Evolutionary conservation across 1,284 basidiomycete genomes (phyloP), one percentile per base, ranked within the genome.

Genomic region (Bjerkandera adusta): DNA sequence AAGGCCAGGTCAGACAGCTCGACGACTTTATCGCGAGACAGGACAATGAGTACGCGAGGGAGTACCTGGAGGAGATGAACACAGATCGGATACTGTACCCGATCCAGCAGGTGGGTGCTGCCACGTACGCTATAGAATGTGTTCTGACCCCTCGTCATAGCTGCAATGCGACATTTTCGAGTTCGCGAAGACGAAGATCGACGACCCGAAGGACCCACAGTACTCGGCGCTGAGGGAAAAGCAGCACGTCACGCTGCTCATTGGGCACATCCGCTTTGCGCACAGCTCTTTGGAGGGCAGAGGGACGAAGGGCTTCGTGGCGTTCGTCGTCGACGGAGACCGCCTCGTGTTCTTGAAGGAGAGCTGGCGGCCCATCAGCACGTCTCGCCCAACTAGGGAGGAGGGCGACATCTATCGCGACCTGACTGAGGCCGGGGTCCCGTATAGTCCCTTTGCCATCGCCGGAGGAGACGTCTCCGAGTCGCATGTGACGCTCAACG

Each of bases 301-400:
- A 34, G 46, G 18, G 8, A 48, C 46, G 8, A 42, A 30, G 13
- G 46, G 39, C 7, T 48, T 27, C 33, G n/a, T 43, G 15, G 34
- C 33, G 13, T 48, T 22, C 40, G 29, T 16, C 24, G 33, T 24
- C 3, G 8, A 33, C 20, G 11, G 15, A 10, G 3, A n/a, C 7
- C 15, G 33, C 15, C 32, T 37, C 11, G 33, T n/a, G 11, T 35
- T 47, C 21, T 16, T 47, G 12, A 40, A 47, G 38, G 45, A 47
- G 22, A 32, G n/a, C 21, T 47, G 45, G 45, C 36, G 45, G 15
- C n/a, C 37, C 24, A n/a, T n/a, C n/a, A 25, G 35, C n/a, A n/a
- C n/a, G 11, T 36, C 43, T 3, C 32, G 3, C 5, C n/a, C 12
- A n/a, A 35, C 27, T 20, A 20, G 21, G 4, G 11, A 4, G 4